Evolutionary conservation across 2,329 filamentous ascomycete genomes (phyloP).

Genomic region (Metarhizium guizhouense): DNA sequence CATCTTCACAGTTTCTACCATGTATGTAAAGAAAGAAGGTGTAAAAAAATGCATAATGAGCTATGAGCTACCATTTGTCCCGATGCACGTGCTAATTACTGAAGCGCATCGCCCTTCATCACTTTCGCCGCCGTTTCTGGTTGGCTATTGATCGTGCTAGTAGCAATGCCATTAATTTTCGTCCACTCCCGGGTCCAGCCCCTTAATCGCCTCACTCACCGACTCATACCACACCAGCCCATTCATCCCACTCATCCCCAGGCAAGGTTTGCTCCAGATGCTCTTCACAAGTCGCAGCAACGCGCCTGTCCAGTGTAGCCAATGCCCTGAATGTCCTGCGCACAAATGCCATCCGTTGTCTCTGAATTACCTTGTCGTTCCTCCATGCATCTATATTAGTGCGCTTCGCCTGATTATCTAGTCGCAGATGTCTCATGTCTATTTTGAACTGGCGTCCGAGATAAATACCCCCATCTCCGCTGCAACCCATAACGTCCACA

Average conservation of each 20-base stretch:
- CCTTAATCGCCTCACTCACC: neutral
- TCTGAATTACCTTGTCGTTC: conserved; percentile 10
- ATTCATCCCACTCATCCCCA: neutral
- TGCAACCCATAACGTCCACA: conserved; percentile 22
- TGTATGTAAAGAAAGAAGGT: too few relatives aligned
- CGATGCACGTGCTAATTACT: neutral
- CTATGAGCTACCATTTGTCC: neutral
- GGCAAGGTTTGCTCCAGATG: neutral
- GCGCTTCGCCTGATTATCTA: neutral
- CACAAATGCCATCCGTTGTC: neutral
- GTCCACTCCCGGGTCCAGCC: too few relatives aligned
- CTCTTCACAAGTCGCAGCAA: conserved; percentile 6
- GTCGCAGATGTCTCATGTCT: conserved; percentile 9
- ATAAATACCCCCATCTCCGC: neutral
- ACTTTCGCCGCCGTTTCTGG: too few relatives aligned
- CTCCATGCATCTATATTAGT: conserved; percentile 10
- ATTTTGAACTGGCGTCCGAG: conserved; percentile 7
- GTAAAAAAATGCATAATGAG: neutral
- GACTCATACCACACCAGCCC: neutral
- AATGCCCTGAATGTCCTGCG: neutral
- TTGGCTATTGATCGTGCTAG: too few relatives aligned
- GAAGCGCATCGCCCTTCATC: neutral
- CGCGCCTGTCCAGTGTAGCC: neutral
- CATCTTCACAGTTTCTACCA: too few relatives aligned
- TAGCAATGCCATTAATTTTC: too few relatives aligned